Base-by-base conservation (phyloP, 1,284 basidiomycete species). In the Marasmius oreades region DNA sequence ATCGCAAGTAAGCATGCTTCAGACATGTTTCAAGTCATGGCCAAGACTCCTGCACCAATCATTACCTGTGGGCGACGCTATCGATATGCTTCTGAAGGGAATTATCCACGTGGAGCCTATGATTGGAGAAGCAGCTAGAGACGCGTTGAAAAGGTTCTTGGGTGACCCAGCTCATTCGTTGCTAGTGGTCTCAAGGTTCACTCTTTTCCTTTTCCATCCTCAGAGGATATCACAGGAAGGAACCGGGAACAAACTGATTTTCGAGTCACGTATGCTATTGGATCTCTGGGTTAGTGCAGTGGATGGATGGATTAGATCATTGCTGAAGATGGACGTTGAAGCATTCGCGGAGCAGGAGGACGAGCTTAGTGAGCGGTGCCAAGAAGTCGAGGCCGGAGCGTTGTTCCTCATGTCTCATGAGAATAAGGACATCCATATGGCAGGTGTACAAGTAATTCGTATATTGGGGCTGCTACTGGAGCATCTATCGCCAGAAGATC, bases 1-100 rank as follows among this genome's bases (percentile, higher is more conserved):
- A 39, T 78, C 91, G 0, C 84, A 87, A 55, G 84, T 97, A 64
- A 83, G 79, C 55, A 77, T 96, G 31, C 77, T 97, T 2, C 84
- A 88, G 58, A 84, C 88, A 0, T 86, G 91, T 66, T 90, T 96
- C 68, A 87, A 92, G 57, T 81, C 90, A 2, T 92, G 95, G 85
- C 95, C 95, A 0, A 83, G 93, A 7, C 89, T 86, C 61, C 76
- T 95, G 28, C 82, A 87, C 61, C 67, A 69, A 0, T 76, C 78
- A 53, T 73, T 83, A 52, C 70, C 78, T 53, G 70, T 89, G 53
- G 71, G 78, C 5, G 87, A 88, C 50, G 82, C 87, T 0, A 79
- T 95, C 52, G 88, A 93, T 61, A 86, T 94, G 74, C 80, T 97
- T 22, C 79, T 95, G 48, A 83, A 86, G 20, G 90, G 90, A 0